Base-by-base conservation (phyloP, 345 rosid species). In the Aquilaria yunnanensis region DNA sequence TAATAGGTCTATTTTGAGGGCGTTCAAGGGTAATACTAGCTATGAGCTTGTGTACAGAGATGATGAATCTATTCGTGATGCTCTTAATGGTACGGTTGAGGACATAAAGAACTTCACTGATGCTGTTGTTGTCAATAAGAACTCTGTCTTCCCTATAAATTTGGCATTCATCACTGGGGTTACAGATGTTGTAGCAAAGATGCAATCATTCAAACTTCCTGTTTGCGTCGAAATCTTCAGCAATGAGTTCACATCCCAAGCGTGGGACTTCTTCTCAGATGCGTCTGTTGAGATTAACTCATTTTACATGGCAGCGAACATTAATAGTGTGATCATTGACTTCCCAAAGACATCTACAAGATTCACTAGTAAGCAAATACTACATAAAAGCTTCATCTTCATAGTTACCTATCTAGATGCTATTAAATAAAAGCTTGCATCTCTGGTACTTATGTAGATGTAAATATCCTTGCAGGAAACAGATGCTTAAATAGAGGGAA, bases 211-310 rank as follows among this genome's bases (percentile, higher is more conserved):
- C 61, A 66, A 75, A 53, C 90, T 94, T 23, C 63, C 87, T 0
- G 95, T 90, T 60, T 90, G 85, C 41, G 95, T 83, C 16, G 75
- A 81, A 64, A 56, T 69, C 32, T 88, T 94, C 77, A 78, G 81
- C 70, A 94, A 94, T 53, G 99, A 94, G 79, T 94, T 88, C 70
- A 65, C 78, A 29, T 88, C 99, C 71, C 97, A 90, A 69, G 77
- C 93, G 31, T 94, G 81, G 87, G 99, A 94, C 72, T 88, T 83
- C 83, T 88, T 85, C 76, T 67, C 88, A 29, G 97, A 94, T 55
- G 64, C 95, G 48, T 88, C 84, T 29, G 88, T 80, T 60, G 96
- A 94, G 83, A 62, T 94, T 54, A 90, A 90, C 79, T 48, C 86
- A 23, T 76, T 30, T 60, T 51, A 67, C 13, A 0, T 0, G 14